Evolutionary conservation across 176 grass and related monocot genomes (phyloP).

Genomic region (Ensete glaucum): DNA sequence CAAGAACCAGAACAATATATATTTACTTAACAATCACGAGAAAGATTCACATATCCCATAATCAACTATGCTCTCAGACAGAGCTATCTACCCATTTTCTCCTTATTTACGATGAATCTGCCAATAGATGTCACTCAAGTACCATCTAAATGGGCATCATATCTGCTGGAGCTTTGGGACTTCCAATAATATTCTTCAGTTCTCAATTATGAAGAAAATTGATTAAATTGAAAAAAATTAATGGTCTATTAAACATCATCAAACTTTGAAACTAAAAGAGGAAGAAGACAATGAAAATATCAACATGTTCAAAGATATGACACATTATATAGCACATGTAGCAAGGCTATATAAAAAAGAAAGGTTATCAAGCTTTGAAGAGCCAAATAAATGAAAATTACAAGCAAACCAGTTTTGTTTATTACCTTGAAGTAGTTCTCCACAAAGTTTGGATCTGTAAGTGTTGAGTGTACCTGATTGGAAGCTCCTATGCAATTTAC

Average conservation of each 20-base stretch:
- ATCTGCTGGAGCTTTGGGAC: neutral
- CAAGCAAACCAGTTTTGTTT: neutral
- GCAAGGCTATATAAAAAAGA: neutral
- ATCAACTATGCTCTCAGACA: no score
- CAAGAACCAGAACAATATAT: neutral
- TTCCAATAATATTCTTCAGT: neutral
- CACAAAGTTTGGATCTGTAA: slow-evolving; percentile 88
- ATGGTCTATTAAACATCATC: neutral
- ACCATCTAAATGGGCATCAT: neutral
- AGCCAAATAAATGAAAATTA: neutral
- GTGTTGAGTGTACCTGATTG: slow-evolving; percentile 56
- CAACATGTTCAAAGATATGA: neutral
- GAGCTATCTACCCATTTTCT: neutral
- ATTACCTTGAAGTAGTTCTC: slow-evolving; percentile 94
- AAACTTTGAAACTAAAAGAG: neutral
- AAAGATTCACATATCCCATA: neutral
- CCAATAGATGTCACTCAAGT: neutral
- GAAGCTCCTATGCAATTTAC: slow-evolving; percentile 38
- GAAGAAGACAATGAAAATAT: neutral
- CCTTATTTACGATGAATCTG: neutral
- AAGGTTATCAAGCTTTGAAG: neutral
- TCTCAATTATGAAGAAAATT: neutral
- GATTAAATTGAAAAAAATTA: neutral
- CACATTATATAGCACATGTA: neutral
- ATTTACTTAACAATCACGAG: neutral